Evolutionary conservation across 2,329 filamentous ascomycete species (phyloP).

Genomic region (Bipolaris cookei): DNA sequence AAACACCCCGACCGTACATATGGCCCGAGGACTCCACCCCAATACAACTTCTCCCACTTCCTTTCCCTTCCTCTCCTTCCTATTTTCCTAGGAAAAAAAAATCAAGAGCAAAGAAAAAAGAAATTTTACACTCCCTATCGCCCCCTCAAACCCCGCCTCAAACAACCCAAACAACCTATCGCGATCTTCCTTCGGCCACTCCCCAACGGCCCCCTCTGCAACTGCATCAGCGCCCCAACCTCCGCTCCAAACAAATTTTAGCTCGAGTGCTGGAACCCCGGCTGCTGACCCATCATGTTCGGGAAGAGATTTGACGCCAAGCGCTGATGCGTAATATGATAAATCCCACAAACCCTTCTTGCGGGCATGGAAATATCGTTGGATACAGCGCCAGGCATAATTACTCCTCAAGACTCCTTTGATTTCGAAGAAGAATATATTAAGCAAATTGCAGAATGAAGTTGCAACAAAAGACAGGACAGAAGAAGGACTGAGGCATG

Average conservation of each 20-base stretch:
- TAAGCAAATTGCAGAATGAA: too few relatives aligned
- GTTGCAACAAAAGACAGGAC: too few relatives aligned
- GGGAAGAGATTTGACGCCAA: conserved; percentile 29
- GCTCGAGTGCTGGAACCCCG: conserved; percentile 19
- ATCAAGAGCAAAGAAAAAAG: too few relatives aligned
- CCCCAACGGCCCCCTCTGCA: conserved; percentile 14
- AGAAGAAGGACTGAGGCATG: too few relatives aligned
- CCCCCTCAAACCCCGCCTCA: conserved; percentile 15
- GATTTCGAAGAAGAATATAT: too few relatives aligned
- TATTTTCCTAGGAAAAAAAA: not conserved
- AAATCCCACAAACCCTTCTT: conserved; percentile 15
- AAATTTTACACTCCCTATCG: conserved; percentile 17
- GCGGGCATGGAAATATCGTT: not conserved
- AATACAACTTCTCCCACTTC: not conserved
- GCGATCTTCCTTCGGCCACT: conserved; percentile 16
- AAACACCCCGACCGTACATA: not conserved
- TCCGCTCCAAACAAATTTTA: conserved; percentile 24
- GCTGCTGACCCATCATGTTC: conserved; percentile 29
- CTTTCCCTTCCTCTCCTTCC: not conserved
- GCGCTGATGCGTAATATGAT: conserved; percentile 26
- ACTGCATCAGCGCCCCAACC: conserved; percentile 4
- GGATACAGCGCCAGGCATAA: conserved; percentile 18
- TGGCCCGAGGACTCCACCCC: not conserved
- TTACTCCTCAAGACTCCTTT: not conserved
- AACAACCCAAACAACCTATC: conserved; percentile 14